Base-by-base conservation (phyloP, 768 basidiomycete species). In the Xanthoconium stramineum region DNA sequence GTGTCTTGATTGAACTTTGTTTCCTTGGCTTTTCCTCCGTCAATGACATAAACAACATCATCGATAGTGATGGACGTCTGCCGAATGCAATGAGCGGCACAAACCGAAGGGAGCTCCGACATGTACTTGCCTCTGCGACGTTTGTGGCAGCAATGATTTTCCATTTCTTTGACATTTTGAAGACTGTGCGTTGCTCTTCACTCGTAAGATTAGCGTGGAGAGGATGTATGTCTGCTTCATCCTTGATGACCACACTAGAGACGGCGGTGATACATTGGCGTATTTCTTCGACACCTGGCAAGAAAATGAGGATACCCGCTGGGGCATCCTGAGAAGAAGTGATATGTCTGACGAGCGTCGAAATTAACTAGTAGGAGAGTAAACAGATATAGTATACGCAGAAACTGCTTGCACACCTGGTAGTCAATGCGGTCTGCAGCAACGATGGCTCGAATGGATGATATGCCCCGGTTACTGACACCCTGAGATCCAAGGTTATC, bases 11-110 rank as follows among this genome's bases (percentile, higher is more conserved):
- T 88, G 61, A 78, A 79, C 60, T 82, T 83, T 4, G 80, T 88
- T 72, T 95, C 92, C 69, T 94, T 95, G 60, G 91, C 89, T 67
- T 84, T 89, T 7, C 93, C 93, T 0, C 83, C 75, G 65, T 96
- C 93, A 13, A 95, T 79, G 20, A 95, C 92, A 63, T 89, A 91
- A 37, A 88, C 77, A 24, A 95, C 80, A 63, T 95, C 93, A 63
- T 94, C 89, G 53, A 97, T 93, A 1, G 93, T 94, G 52, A 95
- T 89, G 3, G 90, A 92, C 2, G 92, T 94, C 84, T 94, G 47
- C 47, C 39, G 17, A 17, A 38, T 30, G 8, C n/a, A 6, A 32
- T 67, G 8, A 39, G 50, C 32, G 48, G 24, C 6, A 13, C 2
- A 5, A 2, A 36, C n/a, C 7, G 28, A 19, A 4, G 6, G 17